These are phyloP conservation scores for Jamesozyma piceae DNA, from an alignment of 805 yeast genomes.

Conservation along the genomic window DNA sequence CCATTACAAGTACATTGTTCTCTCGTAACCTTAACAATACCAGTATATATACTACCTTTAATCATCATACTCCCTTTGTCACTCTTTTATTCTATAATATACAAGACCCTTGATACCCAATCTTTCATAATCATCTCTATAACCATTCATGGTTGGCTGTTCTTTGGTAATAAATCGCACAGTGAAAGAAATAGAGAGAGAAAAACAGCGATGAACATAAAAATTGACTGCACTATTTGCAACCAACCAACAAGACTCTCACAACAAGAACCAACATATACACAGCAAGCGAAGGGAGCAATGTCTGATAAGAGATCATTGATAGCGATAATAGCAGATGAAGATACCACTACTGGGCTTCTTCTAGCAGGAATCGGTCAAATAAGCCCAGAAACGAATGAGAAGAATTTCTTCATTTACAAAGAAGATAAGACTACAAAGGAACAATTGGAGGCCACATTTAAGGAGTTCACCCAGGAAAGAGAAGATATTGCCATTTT, in stretches of 20 bases:
- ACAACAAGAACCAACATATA: background rate
- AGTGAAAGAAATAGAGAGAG: no score
- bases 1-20: no score
- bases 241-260: no score
- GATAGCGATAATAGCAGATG: conserved; percentile 93
- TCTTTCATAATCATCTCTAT: no score
- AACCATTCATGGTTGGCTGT: no score
- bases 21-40: no score
- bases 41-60: no score
- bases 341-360: conserved; percentile 94
- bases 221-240: background rate
- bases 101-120: no score
- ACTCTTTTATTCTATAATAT: no score
- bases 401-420: conserved; percentile 68
- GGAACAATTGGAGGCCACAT: conserved; percentile 66
- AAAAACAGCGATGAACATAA: no score
- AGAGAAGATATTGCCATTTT: conserved; percentile 90
- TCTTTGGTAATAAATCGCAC: no score
- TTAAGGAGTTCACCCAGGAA: conserved; percentile 58
- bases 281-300: background rate
- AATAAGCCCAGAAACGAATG: conserved; percentile 40
- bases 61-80: no score
- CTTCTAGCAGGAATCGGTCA: conserved; percentile 93
- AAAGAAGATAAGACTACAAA: conserved; percentile 72
- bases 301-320: conserved; percentile 55